These are phyloP conservation scores for Maudiozyma saulgeensis DNA, from an alignment of 805 yeast genomes.

Conservation along the genomic window DNA sequence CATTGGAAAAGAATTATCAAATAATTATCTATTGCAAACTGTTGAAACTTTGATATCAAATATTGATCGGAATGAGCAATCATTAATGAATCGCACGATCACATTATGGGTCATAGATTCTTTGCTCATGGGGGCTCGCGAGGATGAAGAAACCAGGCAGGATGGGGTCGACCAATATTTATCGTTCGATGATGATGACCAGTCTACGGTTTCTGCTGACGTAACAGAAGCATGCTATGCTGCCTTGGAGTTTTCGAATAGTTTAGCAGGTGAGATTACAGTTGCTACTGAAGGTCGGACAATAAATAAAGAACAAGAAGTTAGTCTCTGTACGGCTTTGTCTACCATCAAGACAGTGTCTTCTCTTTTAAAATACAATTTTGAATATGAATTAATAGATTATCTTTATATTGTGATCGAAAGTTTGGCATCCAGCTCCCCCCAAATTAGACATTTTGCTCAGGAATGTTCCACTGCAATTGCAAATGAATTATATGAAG, in stretches of 20 bases:
- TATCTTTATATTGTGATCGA: constrained; percentile 65
- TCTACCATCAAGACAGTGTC: constrained; percentile 12
- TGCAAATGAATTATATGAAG: constrained; percentile 42
- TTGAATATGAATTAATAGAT: constrained; percentile 55
- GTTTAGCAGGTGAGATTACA: constrained; percentile 32
- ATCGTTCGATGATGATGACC: constrained; percentile 9
- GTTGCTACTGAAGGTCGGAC: constrained; percentile 8
- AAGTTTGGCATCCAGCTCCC: constrained; percentile 49
- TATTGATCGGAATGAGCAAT: constrained; percentile 4
- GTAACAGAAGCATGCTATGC: constrained; percentile 19
- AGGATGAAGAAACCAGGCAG: constrained; percentile 2
- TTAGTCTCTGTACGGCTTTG: constrained; percentile 14
- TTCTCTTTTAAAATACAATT: constrained; percentile 15
- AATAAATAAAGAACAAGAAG: constrained; percentile 16
- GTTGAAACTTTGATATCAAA: constrained; percentile 17
- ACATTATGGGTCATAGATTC: constrained; percentile 31
- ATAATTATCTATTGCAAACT: constrained; percentile 4
- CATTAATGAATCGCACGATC: constrained; percentile 8
- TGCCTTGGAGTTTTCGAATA: constrained; percentile 35
- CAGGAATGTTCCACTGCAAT: constrained; percentile 43
- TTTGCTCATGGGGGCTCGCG: background rate
- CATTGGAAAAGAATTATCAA: constrained; percentile 11
- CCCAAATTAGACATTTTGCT: constrained; percentile 41
- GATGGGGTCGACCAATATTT: background rate
- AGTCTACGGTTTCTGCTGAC: constrained; percentile 2